Evolutionary conservation across 2,329 filamentous ascomycete genomes (phyloP).

Genomic region (Dactylonectria estremocensis): DNA sequence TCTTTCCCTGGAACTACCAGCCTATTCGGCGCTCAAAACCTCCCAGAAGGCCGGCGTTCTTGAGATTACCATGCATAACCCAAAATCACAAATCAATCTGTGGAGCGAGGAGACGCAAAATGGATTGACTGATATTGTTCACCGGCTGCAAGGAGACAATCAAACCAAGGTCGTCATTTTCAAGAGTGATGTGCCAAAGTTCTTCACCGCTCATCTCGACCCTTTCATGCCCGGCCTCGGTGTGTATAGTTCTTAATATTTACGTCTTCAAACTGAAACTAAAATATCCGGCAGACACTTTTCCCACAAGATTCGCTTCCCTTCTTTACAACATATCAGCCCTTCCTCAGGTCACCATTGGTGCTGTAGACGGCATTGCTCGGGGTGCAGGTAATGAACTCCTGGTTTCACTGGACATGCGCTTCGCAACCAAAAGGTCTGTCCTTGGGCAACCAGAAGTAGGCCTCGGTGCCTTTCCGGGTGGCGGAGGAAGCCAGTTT

Average conservation of each 20-base stretch:
- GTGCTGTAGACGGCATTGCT: slow-evolving; percentile 14
- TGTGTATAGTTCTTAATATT: neutral
- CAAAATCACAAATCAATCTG: neutral
- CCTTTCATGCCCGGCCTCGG: neutral
- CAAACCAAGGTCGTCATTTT: slow-evolving; percentile 17
- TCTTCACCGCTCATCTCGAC: slow-evolving; percentile 11
- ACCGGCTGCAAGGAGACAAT: slow-evolving; percentile 5
- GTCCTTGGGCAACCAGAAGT: slow-evolving; percentile 20
- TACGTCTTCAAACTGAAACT: neutral
- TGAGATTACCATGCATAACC: slow-evolving; percentile 3
- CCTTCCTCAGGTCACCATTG: slow-evolving; percentile 15
- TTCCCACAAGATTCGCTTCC: neutral
- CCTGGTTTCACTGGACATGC: slow-evolving; percentile 13
- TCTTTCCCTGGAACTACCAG: neutral
- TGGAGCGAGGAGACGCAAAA: slow-evolving; percentile 1
- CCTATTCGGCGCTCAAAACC: neutral
- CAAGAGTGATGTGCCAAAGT: slow-evolving; percentile 9
- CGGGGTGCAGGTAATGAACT: slow-evolving; percentile 19
- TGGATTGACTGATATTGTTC: slow-evolving; percentile 7
- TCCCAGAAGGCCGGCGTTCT: neutral
- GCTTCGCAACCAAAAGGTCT: slow-evolving; percentile 5
- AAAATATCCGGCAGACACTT: neutral
- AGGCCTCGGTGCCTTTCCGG: neutral
- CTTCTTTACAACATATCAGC: slow-evolving; percentile 16
- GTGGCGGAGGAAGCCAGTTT: slow-evolving; percentile 10